Conservation (phyloP, 768 basidiomycete species). For the Rubroboletus satanas region DNA sequence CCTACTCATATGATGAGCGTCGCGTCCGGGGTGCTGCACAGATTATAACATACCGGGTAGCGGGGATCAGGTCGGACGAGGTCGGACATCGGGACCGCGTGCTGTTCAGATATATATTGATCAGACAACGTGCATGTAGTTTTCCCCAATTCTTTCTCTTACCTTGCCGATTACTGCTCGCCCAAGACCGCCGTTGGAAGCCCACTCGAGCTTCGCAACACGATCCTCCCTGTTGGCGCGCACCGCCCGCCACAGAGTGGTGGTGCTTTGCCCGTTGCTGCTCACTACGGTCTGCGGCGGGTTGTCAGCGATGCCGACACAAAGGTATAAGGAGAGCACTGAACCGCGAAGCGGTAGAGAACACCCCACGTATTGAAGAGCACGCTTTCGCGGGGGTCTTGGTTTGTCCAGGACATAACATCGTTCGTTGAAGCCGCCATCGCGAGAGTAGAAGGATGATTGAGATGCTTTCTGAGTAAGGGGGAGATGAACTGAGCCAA, state of each 20-base stretch:
- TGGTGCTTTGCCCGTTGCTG: conserved; percentile 63
- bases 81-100: conserved; percentile 78
- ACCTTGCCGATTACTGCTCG: conserved; percentile 86
- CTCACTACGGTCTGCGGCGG: conserved; percentile 55
- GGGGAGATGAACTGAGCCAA: conserved; percentile 30
- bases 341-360: conserved; percentile 76
- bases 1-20: conserved; percentile 36
- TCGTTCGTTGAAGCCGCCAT: conserved; percentile 60
- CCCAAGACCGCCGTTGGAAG: conserved; percentile 75
- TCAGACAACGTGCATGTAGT: conserved; percentile 18
- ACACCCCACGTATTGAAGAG: conserved; percentile 81
- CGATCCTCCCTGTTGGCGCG: conserved; percentile 84
- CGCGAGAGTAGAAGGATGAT: conserved; percentile 35
- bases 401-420: conserved; percentile 82
- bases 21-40: conserved; percentile 7
- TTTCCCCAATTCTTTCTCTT: conserved; percentile 16
- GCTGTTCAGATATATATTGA: conserved; percentile 42
- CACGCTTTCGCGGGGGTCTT: conserved; percentile 78
- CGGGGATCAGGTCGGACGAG: conserved; percentile 68
- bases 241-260: conserved; percentile 77
- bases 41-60: conserved; percentile 47
- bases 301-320: conserved; percentile 25
- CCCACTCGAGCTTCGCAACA: conserved; percentile 86
- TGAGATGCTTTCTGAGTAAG: conserved; percentile 28
- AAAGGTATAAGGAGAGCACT: conserved; percentile 19